Percentiles rank a stretch among this genome's conserved stretches.
Conservation (phyloP, 164 flowering plant species). For the Buxus sempervirens region DNA sequence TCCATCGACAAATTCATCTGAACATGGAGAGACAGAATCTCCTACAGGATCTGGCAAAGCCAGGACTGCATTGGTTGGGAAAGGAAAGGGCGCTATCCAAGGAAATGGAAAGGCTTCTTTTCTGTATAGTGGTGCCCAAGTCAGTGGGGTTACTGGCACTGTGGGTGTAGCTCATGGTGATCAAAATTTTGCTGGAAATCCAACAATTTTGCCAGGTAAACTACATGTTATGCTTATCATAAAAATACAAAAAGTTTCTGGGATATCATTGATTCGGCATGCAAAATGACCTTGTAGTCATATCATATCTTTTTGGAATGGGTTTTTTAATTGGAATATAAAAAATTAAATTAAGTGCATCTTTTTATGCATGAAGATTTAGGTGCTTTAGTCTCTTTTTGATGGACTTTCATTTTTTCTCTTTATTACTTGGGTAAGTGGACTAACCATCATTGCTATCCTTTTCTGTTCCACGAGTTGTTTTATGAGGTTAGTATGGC, state of each 20-base stretch:
- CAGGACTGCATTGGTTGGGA: constrained; percentile 55
- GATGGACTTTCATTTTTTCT: too few species aligned
- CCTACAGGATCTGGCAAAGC: constrained; percentile 52
- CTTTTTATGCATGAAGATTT: not conserved
- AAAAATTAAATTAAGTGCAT: too few species aligned
- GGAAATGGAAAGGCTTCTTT: constrained; percentile 71
- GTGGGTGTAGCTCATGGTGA: constrained; percentile 69
- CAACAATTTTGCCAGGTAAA: constrained; percentile 82
- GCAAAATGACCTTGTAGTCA: too few species aligned
- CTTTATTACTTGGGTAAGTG: not conserved
- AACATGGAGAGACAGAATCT: constrained; percentile 49
- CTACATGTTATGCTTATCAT: not conserved
- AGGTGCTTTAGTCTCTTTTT: not conserved
- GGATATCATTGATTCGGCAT: too few species aligned
- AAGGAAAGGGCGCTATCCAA: constrained; percentile 49
- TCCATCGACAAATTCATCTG: constrained; percentile 40
- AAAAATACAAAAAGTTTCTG: not conserved
- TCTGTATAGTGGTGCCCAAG: constrained; percentile 66
- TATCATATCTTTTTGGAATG: too few species aligned
- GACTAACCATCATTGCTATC: not conserved
- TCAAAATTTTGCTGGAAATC: constrained; percentile 63
- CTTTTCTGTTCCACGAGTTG: not conserved
- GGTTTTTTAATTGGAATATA: too few species aligned
- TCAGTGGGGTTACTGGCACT: constrained; percentile 61
- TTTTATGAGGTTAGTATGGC: not conserved